phyloP scores from a whole-genome alignment of 2,329 filamentous ascomycete species.

The Cephalotrichum gorgonifer region DNA sequence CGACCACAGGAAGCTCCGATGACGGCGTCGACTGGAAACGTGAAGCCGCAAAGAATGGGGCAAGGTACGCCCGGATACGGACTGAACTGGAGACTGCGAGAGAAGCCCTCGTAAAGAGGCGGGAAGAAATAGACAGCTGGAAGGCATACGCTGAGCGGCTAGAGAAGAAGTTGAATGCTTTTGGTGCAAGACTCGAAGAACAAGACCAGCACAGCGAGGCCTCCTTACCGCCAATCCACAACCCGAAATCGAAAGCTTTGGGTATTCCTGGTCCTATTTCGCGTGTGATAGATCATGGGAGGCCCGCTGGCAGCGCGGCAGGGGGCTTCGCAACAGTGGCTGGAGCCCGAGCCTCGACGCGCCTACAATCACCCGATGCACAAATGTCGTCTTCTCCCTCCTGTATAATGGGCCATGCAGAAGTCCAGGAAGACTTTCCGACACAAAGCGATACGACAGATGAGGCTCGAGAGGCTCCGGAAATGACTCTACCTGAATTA shows the following conservation, averaged over 20 bases:
- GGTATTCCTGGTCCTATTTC: not conserved
- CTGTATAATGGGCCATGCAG: not conserved
- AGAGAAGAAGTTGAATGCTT: constrained; percentile 24
- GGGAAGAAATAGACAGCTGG: constrained; percentile 33
- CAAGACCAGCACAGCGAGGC: not conserved
- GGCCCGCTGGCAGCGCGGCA: not conserved
- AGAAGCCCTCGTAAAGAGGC: constrained; percentile 26
- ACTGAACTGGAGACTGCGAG: constrained; percentile 29
- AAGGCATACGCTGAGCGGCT: constrained; percentile 30
- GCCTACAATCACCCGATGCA: not conserved
- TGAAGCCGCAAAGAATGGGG: constrained; percentile 25
- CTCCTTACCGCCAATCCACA: not conserved
- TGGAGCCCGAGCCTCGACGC: not conserved
- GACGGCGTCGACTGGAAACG: constrained; percentile 13
- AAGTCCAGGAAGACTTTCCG: constrained; percentile 6
- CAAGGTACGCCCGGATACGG: constrained; percentile 28
- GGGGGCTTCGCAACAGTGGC: not conserved
- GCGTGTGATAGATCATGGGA: not conserved
- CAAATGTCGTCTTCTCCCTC: not conserved
- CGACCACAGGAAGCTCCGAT: not conserved
- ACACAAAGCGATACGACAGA: constrained; percentile 15
- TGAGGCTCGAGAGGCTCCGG: constrained; percentile 1
- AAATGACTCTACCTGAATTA: not conserved
- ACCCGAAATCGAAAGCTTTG: not conserved
- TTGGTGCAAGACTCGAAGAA: not conserved